Evolutionary conservation across 176 grass and related monocot species (phyloP), one percentile per base, ranked within the genome.

Genomic region (Poa pratensis): DNA sequence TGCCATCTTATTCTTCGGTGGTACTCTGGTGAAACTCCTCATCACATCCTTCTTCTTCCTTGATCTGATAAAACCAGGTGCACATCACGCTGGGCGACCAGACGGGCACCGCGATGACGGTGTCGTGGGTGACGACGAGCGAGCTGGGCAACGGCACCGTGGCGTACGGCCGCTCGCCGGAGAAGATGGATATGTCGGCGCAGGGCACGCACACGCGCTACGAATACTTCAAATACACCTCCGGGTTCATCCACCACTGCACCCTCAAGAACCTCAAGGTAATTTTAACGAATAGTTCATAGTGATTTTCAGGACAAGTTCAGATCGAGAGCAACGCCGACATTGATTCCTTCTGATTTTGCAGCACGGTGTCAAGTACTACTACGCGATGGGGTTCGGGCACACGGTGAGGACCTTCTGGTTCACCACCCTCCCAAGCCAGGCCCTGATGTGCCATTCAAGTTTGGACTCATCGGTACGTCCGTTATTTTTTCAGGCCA

Each of bases 171-270:
- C 85, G 9, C 8, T 48, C 77, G 32, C 63, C 42, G 39, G 80
- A 77, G 57, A 26, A 54, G 20, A 81, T 93, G 32, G 13, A 89
- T 4, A 75, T 40, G 42, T 53, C 46, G 42, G 90, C 86, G 63
- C 45, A 80, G 52, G 94, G 80, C 35, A 9, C 45, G 13, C n/a
- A 73, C 80, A 89, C 86, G 15, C 91, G 76, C 59, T 93, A 93
- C 70, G 74, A 20, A 4, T 96, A 52, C 84, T 77, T 66, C 76
- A 91, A 89, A 81, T 96, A 96, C 81, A 93, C 94, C 7, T 93
- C 91, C 26, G 94, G 94, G 1, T 91, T 80, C 88, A 96, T 96
- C 89, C 94, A 96, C 83, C 90, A 93, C 51, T 87, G 88, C 82
- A 40, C 37, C 18, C 83, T 95, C 30, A n/a, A 8, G 4, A 43